phyloP scores from a whole-genome alignment of 257 asterid genomes.

The Nicotiana sylvestris region DNA sequence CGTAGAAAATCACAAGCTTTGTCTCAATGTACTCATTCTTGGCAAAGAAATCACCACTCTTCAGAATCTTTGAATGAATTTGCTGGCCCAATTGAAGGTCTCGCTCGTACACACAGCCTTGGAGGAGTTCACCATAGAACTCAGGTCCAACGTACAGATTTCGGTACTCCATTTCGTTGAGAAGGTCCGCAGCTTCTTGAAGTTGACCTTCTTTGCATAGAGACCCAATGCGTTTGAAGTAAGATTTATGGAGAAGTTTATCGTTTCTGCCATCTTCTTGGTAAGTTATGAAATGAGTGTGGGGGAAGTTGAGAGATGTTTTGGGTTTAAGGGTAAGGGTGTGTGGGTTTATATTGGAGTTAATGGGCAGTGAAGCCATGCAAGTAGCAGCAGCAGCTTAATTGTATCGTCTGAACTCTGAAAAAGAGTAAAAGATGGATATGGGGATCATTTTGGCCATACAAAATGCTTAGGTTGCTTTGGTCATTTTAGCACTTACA shows the following conservation, averaged over 20 bases:
- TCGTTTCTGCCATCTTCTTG: constrained; percentile 8
- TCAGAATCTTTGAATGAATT: constrained; percentile 24
- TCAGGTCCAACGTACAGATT: constrained; percentile 19
- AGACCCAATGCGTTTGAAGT: constrained; percentile 15
- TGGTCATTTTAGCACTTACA: background rate
- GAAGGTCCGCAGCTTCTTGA: constrained; percentile 21
- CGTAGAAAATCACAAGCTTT: constrained; percentile 26
- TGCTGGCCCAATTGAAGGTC: constrained; percentile 24
- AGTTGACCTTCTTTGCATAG: constrained; percentile 27
- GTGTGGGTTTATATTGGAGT: background rate
- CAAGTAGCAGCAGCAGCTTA: background rate
- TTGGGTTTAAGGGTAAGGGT: constrained; percentile 4
- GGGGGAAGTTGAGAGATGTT: background rate
- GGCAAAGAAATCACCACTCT: constrained; percentile 21
- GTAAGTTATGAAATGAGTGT: background rate
- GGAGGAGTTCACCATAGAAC: constrained; percentile 26
- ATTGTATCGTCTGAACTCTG: background rate
- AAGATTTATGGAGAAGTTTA: background rate
- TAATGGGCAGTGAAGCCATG: constrained; percentile 25
- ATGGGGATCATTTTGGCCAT: constrained; percentile 6
- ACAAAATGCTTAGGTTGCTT: background rate
- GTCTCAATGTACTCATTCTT: constrained; percentile 29
- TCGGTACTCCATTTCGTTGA: constrained; percentile 18
- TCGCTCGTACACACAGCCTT: constrained; percentile 24
- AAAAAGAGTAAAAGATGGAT: background rate